Evolutionary conservation across 768 basidiomycete genomes (phyloP).

Genomic region (Lepiota subincarnata): DNA sequence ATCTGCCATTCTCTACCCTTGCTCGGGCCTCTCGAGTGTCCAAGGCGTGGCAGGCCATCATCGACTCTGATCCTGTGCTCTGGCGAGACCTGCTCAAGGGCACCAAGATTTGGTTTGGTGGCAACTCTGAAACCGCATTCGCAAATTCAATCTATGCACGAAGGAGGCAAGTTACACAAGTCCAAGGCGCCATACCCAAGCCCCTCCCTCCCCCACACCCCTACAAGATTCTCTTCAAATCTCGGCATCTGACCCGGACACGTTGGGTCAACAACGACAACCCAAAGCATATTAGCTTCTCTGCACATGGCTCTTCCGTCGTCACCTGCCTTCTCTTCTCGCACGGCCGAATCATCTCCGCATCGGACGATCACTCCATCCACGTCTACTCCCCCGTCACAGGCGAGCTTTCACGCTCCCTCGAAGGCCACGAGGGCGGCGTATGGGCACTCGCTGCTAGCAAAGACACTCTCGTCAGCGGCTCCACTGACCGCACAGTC

Average conservation of each 20-base stretch:
- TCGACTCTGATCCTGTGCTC: constrained; percentile 85
- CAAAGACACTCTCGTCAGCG: constrained; percentile 85
- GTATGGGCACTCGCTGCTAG: constrained; percentile 95
- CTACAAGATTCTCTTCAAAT: constrained; percentile 91
- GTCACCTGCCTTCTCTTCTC: constrained; percentile 97
- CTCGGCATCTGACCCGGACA: constrained; percentile 65
- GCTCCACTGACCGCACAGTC: constrained; percentile 91
- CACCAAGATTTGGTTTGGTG: constrained; percentile 88
- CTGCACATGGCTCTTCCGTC: constrained; percentile 84
- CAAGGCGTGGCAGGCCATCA: constrained; percentile 84
- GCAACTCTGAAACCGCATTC: constrained; percentile 78
- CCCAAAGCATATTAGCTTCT: constrained; percentile 77
- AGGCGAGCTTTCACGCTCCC: constrained; percentile 66
- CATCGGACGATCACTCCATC: constrained; percentile 96
- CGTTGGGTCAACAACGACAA: constrained; percentile 75
- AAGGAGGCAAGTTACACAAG: constrained; percentile 42
- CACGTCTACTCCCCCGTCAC: constrained; percentile 89
- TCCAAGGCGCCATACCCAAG: constrained; percentile 28
- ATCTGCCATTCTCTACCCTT: constrained; percentile 76
- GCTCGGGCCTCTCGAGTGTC: constrained; percentile 88
- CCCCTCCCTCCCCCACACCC: constrained; percentile 76
- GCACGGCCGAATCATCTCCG: constrained; percentile 90
- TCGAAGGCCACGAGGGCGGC: constrained; percentile 92
- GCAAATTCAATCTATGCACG: constrained; percentile 65
- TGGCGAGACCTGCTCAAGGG: constrained; percentile 85